Conservation (phyloP, 179 eudicot genomes). For the Gypsophila paniculata region DNA sequence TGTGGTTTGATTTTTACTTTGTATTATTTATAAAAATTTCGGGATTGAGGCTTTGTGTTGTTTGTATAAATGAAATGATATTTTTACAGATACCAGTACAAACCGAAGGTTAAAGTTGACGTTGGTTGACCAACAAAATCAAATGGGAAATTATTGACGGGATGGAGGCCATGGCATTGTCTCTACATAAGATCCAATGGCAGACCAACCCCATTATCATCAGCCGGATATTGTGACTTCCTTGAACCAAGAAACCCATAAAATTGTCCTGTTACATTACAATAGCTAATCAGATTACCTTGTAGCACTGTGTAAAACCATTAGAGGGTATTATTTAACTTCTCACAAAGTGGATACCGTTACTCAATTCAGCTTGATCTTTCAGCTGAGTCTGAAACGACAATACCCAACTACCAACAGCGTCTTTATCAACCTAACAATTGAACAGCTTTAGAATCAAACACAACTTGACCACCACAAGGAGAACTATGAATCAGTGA, state of each 20-base stretch:
- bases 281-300: slow-evolving; percentile 15
- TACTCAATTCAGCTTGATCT: slow-evolving; percentile 35
- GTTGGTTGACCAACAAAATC: too few relatives aligned
- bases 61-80: too few relatives aligned
- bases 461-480: background rate
- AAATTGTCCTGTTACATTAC: slow-evolving; percentile 55
- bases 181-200: slow-evolving; percentile 3
- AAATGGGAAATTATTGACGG: too few relatives aligned
- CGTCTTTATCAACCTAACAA: slow-evolving; percentile 62
- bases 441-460: slow-evolving; percentile 18
- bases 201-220: slow-evolving; percentile 55
- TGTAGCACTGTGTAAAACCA: background rate
- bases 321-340: background rate
- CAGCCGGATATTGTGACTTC: slow-evolving; percentile 61
- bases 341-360: slow-evolving; percentile 34
- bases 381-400: slow-evolving; percentile 66
- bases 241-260: slow-evolving; percentile 87
- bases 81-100: too few relatives aligned
- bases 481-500: background rate
- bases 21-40: too few relatives aligned
- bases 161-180: too few relatives aligned
- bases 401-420: slow-evolving; percentile 60
- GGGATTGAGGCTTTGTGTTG: too few relatives aligned
- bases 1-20: too few relatives aligned
- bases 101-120: too few relatives aligned